A percentile compares a stretch with the other conserved stretches of the same genome.
Evolutionary conservation across 139 green algal species (phyloP).

Genomic region (Bryopsis sp.): DNA sequence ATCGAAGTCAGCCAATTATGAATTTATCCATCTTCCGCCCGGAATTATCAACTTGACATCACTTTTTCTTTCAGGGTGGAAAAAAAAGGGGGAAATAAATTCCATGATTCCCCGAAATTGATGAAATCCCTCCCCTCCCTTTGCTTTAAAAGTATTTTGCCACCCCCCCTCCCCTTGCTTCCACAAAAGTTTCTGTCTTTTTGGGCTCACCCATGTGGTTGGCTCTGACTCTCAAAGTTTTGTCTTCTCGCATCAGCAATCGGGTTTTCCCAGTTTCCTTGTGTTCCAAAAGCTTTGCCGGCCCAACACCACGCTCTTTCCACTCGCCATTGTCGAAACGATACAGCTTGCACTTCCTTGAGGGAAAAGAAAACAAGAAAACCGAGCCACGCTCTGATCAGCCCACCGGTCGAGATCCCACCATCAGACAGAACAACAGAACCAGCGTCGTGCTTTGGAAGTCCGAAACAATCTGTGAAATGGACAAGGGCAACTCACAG

Average conservation of each 20-base stretch:
- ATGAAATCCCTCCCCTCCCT: too few species aligned
- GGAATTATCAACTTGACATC: too few species aligned
- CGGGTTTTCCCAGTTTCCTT: constrained; percentile 85
- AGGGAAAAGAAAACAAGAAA: neutral
- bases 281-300: constrained; percentile 85
- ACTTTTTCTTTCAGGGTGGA: neutral
- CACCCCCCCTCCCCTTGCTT: too few species aligned
- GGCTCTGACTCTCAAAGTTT: constrained; percentile 96
- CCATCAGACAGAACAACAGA: neutral
- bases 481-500: constrained; percentile 51
- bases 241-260: constrained; percentile 94
- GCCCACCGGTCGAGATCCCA: neutral
- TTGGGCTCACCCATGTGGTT: constrained; percentile 79
- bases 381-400: constrained; percentile 14
- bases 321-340: constrained; percentile 91
- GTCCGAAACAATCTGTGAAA: neutral
- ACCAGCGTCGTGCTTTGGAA: constrained; percentile 6
- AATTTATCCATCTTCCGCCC: neutral
- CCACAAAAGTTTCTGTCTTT: too few species aligned
- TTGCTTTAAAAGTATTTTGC: too few species aligned
- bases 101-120: too few species aligned
- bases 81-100: neutral
- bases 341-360: constrained; percentile 98
- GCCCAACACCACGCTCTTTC: constrained; percentile 95
- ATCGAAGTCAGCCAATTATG: neutral